Conservation (phyloP, 805 yeast species). For the Nakazawaea peltata region DNA sequence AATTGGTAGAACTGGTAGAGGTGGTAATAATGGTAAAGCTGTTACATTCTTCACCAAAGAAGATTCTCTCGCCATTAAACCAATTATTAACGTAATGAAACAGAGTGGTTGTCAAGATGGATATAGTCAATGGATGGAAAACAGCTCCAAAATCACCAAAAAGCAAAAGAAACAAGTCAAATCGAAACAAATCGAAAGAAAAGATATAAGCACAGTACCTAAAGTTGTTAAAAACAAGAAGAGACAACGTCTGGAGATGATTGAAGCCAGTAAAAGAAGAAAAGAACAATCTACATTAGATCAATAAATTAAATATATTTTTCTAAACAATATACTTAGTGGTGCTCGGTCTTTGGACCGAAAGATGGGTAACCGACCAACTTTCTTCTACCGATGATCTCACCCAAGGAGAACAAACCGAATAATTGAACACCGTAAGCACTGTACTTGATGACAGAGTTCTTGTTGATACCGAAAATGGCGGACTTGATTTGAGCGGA, state of each 20-base stretch:
- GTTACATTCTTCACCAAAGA: constrained; percentile 91
- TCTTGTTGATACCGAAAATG: constrained; percentile 35
- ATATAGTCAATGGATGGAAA: constrained; percentile 76
- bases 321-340: constrained; percentile 6
- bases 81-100: constrained; percentile 90
- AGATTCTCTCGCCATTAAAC: constrained; percentile 66
- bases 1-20: constrained; percentile 98
- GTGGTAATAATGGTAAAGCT: constrained; percentile 79
- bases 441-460: constrained; percentile 55
- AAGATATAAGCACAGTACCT: constrained; percentile 81
- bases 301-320: not conserved
- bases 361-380: constrained; percentile 77
- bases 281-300: constrained; percentile 21
- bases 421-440: constrained; percentile 76
- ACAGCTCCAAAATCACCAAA: constrained; percentile 55
- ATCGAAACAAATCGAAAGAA: constrained; percentile 51
- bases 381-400: constrained; percentile 92
- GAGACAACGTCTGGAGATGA: constrained; percentile 60
- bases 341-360: constrained; percentile 37
- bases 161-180: constrained; percentile 56
- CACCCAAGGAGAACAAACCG: constrained; percentile 92
- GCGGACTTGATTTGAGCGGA: constrained; percentile 36
- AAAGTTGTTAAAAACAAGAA: constrained; percentile 55
- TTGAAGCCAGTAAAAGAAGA: constrained; percentile 63
- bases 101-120: constrained; percentile 69